A percentile compares a stretch with the other conserved stretches of the same genome.
Conservation (phyloP, 371 early-diverging fungal species). For the Quaeritorhiza haematococci region DNA sequence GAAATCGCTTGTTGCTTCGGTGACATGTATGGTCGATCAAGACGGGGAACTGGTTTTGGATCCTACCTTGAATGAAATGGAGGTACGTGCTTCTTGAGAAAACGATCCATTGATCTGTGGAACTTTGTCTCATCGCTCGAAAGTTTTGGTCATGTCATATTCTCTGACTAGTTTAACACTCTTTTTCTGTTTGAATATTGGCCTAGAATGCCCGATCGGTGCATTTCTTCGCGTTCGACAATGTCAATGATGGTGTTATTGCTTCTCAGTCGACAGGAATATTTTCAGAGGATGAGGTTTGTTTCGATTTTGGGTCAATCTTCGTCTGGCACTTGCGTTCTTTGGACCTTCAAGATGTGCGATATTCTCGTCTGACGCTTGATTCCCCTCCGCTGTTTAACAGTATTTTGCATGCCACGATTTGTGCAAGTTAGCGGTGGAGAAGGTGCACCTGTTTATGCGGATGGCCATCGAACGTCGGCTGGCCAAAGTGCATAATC, state of each 20-base stretch:
- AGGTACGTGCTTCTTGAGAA: slow-evolving; percentile 32
- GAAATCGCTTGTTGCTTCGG: slow-evolving; percentile 63
- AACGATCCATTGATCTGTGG: not conserved
- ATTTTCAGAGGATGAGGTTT: slow-evolving; percentile 63
- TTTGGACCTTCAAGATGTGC: too few relatives aligned
- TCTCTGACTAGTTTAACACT: not conserved
- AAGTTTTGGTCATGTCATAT: not conserved
- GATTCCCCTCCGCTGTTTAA: too few relatives aligned
- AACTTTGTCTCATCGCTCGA: not conserved
- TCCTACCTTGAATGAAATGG: slow-evolving; percentile 69
- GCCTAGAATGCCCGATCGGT: slow-evolving; percentile 63
- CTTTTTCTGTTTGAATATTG: not conserved
- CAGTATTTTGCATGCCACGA: too few relatives aligned
- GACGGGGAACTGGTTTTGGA: slow-evolving; percentile 69
- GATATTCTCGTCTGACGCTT: too few relatives aligned
- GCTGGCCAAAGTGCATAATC: too few relatives aligned
- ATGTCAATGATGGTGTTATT: slow-evolving; percentile 10
- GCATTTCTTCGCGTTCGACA: slow-evolving; percentile 84
- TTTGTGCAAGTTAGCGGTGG: too few relatives aligned
- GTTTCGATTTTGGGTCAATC: too few relatives aligned
- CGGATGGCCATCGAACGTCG: too few relatives aligned
- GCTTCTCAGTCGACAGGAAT: slow-evolving; percentile 65
- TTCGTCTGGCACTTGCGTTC: too few relatives aligned
- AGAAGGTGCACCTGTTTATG: too few relatives aligned
- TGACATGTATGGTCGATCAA: slow-evolving; percentile 62